Conservation (phyloP, 306 rosid species). For the Prinsepia uniflora region DNA sequence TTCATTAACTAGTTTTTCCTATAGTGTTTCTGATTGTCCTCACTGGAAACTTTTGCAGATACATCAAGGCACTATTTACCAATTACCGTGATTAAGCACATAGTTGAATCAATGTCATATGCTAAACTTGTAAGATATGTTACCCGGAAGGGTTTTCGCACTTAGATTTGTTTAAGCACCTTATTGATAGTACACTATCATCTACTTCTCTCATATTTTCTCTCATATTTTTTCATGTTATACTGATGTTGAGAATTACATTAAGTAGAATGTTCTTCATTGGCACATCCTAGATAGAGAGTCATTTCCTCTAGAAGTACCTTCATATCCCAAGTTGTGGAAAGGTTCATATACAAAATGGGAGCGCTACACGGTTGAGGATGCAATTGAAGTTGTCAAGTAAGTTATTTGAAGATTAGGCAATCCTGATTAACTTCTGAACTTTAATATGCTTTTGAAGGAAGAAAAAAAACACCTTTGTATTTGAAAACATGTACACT, state of each 20-base stretch:
- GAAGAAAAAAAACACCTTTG: background rate
- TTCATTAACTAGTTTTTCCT: slow-evolving; percentile 21
- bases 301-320: slow-evolving; percentile 90
- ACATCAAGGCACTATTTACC: slow-evolving; percentile 95
- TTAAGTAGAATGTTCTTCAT: slow-evolving; percentile 83
- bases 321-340: slow-evolving; percentile 88
- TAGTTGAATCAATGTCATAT: slow-evolving; percentile 89
- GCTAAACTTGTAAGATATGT: slow-evolving; percentile 77
- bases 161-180: slow-evolving; percentile 5
- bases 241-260: slow-evolving; percentile 41
- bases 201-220: slow-evolving; percentile 15
- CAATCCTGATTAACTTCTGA: slow-evolving; percentile 19
- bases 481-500: too few relatives aligned
- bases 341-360: slow-evolving; percentile 82
- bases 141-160: background rate
- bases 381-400: slow-evolving; percentile 85
- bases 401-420: slow-evolving; percentile 41
- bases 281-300: slow-evolving; percentile 93
- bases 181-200: slow-evolving; percentile 4
- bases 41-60: slow-evolving; percentile 52
- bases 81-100: slow-evolving; percentile 63
- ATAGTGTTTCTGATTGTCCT: slow-evolving; percentile 24
- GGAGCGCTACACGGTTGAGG: slow-evolving; percentile 93
- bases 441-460: slow-evolving; percentile 2
- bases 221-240: slow-evolving; percentile 18